Base-by-base conservation (phyloP, 108 stramenopile species). In the Cyclostephanos tholiformis region DNA sequence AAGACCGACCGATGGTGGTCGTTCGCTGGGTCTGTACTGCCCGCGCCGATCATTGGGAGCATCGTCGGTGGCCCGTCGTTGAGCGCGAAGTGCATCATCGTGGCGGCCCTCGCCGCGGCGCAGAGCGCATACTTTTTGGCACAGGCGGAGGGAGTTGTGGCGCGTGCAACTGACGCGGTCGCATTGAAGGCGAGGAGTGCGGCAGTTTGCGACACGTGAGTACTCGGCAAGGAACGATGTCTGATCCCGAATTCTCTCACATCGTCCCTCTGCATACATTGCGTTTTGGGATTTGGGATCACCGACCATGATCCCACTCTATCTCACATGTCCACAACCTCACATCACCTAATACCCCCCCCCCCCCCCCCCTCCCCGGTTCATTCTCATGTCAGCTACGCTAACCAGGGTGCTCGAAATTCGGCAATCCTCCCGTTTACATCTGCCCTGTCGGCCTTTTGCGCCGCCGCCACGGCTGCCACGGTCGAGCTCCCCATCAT, bases 351-450 rank as follows among this genome's bases (percentile, higher is more conserved):
- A 6, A 6, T 36, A 36, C 6, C 36, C 36, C 36, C 36, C 36
- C 36, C 36, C 36, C 36, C 36, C 36, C 36, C 36, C n/a, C n/a
- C n/a, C n/a, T n/a, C n/a, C n/a, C n/a, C n/a, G n/a, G n/a, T n/a
- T n/a, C n/a, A n/a, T 36, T 36, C 4, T 36, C 36, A 6, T 36
- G 16, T 20, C 56, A 76, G 75, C 11, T 97, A 97, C 75, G 96
- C 96, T 56, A 97, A 97, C 67, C 96, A 95, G 75, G 94, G 92
- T 17, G 81, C 93, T 23, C 79, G 96, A 49, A 84, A 82, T 22
- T 88, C 92, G 0, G 91, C 92, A 11, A 91, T 97, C 29, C 75
- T 97, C 22, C 96, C 96, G 16, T 97, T 95, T 62, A 97, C 96
- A 29, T 88, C 87, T 13, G 96, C 96, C 14, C 80, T 97, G 36